Evolutionary conservation across 116 monocot species (phyloP), one percentile per base, ranked within the genome.

Genomic region (Phalaenopsis hybrid): DNA sequence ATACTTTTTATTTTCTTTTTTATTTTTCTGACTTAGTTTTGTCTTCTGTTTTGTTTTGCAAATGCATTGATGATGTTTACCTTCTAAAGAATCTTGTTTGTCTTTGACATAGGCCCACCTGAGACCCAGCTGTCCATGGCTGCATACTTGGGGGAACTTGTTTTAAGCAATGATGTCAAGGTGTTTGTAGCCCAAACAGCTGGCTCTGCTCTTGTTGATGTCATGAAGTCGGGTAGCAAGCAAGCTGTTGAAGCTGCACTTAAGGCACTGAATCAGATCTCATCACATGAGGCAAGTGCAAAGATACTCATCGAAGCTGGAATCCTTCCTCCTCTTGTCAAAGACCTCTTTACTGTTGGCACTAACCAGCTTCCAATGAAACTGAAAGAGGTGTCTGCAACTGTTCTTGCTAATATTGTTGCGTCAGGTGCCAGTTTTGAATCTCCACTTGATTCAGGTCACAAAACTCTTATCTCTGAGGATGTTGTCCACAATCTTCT

Each of bases 101-200:
- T 75, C 8, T 33, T 75, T 9, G 15, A 28, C 79, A 77, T 84
- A 97, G 97, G 97, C 80, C 86, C 92, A 51, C 84, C 89, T 77
- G 97, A 97, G 81, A 93, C 84, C 21, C 94, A 93, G 80, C 55
- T 97, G 34, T 88, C 90, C 51, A 94, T 90, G 93, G 90, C 89
- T 76, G 77, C 87, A 63, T 91, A 85, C 81, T 91, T 97, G 16
- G 92, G 92, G 1, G 97, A 94, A 63, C 88, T 94, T 79, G 92
- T 91, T 51, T 79, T 93, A 50, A 91, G 88, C 86, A 97, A 94
- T 84, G 94, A 97, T 81, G 86, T 90, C 51, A 94, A 93, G 82
- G 84, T 89, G 16, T 81, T 89, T 70, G 94, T 97, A 67, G 94
- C 97, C 28, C 77, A 84, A 80, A 90, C 86, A 44, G 97, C 87